Evolutionary conservation across 2,329 filamentous ascomycete species (phyloP).

Genomic region (Xylariaceae sp.): DNA sequence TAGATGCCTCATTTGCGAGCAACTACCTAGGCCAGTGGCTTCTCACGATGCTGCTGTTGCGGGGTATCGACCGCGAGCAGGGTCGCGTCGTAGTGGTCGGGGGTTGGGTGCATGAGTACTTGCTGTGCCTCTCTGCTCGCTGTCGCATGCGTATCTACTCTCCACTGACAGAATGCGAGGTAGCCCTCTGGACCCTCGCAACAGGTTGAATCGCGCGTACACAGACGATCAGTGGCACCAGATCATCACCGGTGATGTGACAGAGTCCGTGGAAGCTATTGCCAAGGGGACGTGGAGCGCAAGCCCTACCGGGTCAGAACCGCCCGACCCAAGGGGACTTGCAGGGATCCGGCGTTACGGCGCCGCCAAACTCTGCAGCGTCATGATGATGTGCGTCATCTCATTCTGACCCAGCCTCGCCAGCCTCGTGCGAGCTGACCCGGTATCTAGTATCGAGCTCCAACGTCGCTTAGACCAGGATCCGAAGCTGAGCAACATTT

Average conservation of each 20-base stretch:
- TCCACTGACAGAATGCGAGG: background rate
- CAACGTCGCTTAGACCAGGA: slow-evolving; percentile 32
- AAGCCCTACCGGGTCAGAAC: slow-evolving; percentile 13
- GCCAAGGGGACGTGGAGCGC: slow-evolving; percentile 33
- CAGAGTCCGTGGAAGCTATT: slow-evolving; percentile 21
- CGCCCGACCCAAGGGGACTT: slow-evolving; percentile 24
- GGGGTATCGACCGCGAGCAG: slow-evolving; percentile 17
- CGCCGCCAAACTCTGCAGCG: slow-evolving; percentile 35
- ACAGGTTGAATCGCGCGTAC: slow-evolving; percentile 16
- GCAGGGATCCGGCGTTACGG: slow-evolving; percentile 35
- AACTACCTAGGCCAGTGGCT: slow-evolving; percentile 26
- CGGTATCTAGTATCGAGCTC: slow-evolving; percentile 29
- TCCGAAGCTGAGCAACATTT: slow-evolving; percentile 31
- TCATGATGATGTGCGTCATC: slow-evolving; percentile 30
- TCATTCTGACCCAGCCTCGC: background rate
- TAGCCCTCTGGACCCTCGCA: slow-evolving; percentile 11
- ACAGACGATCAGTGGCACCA: slow-evolving; percentile 18
- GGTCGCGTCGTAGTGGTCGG: slow-evolving; percentile 20
- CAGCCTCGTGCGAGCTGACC: background rate
- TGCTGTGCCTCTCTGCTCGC: background rate
- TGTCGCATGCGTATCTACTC: background rate
- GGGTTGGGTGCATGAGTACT: slow-evolving; percentile 29
- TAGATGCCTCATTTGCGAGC: slow-evolving; percentile 17
- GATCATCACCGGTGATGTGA: slow-evolving; percentile 27
- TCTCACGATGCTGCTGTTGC: slow-evolving; percentile 17